Base-by-base conservation (phyloP, 2,329 filamentous ascomycete genomes). In the Fusarium piperis region DNA sequence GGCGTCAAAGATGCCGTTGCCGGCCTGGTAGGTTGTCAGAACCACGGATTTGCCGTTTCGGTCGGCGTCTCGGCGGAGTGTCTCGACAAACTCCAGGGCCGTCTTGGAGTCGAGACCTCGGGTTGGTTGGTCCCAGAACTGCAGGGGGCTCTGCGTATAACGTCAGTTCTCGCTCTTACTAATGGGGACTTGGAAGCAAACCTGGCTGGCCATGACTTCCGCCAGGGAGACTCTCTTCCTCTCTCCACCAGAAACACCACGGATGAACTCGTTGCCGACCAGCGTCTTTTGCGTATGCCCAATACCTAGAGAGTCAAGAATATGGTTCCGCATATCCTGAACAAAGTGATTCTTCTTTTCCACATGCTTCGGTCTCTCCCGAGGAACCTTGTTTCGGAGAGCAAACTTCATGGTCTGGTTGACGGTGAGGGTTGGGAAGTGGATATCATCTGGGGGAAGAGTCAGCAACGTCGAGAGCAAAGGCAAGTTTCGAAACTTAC, bases 191-290 rank as follows among this genome's bases (percentile, higher is more conserved):
- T 18, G 1, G 3, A 12, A 4, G 11, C 51, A 55, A 36, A 85
- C 68, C 79, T 78, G 68, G 74, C 60, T 79, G 4, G 81, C 83
- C 26, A 90, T 85, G 5, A 90, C 90, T 78, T 93, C 91, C 2
- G 90, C 91, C 66, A 93, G 90, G 38, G 88, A 91, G 3, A 94
- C 91, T 79, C 92, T 89, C 81, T 94, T 93, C 63, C 88, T 84
- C 76, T 91, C 89, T 53, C 89, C 89, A 30, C 89, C 89, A 39
- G 85, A 88, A 2, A 91, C 84, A 32, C 80, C 80, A 10, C 90
- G 86, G n/a, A 92, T 85, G 30, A 89, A 85, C 60, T 91, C 89
- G 67, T 91, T 88, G 2, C 91, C 91, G n/a, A 93, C 89, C 64
- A 66, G 15, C 0, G 90, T 92, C 33, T 87, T 83, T 62, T 89